Evolutionary conservation across 306 rosid species (phyloP).

Genomic region (Albizia julibrissin): DNA sequence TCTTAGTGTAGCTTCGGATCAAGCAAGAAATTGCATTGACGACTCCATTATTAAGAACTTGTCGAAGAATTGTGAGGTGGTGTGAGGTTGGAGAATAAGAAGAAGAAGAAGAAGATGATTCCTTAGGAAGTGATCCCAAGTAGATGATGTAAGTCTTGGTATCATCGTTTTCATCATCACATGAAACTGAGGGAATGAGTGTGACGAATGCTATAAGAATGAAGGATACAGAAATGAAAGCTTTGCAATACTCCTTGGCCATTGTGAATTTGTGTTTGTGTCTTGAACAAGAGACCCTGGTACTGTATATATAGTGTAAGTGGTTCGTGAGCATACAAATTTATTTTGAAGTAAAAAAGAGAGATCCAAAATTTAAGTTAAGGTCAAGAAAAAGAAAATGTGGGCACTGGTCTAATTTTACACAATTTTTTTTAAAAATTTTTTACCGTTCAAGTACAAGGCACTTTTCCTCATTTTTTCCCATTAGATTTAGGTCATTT

Average conservation of each 20-base stretch:
- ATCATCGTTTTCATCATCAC: not conserved
- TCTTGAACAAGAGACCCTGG: not conserved
- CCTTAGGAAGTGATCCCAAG: constrained; percentile 19
- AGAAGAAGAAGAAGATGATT: not conserved
- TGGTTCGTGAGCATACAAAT: not conserved
- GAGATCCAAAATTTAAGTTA: not conserved
- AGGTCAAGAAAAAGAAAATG: no score
- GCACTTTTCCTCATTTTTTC: no score
- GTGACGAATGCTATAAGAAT: not conserved
- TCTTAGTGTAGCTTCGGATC: constrained; percentile 17
- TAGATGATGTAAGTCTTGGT: constrained; percentile 1
- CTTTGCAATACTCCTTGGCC: not conserved
- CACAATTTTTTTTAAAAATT: no score
- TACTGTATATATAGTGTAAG: not conserved
- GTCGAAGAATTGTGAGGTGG: constrained; percentile 22
- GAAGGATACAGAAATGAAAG: not conserved
- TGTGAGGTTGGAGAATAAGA: constrained; percentile 23
- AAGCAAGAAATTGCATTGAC: not conserved
- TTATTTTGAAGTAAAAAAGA: no score
- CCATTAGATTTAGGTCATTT: no score
- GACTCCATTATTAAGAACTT: not conserved
- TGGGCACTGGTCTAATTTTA: no score
- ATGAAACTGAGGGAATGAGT: not conserved
- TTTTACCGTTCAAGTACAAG: no score
- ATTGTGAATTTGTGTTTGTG: not conserved